These are phyloP conservation scores for Alternaria sp. DNA, from an alignment of 2,329 filamentous ascomycete genomes.

Conservation along the genomic window DNA sequence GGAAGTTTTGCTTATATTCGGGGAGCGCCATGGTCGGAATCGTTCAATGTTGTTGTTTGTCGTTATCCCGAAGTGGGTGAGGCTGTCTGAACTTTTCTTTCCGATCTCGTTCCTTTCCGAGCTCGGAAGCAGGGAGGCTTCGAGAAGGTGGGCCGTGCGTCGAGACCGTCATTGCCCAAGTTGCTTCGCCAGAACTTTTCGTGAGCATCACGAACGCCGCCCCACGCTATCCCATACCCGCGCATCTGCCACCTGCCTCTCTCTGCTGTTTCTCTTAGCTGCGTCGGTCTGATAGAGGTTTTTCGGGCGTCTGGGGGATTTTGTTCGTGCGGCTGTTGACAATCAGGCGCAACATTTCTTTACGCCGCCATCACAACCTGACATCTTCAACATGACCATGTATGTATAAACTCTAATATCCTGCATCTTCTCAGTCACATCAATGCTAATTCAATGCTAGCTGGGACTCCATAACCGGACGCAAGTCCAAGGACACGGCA, in stretches of 20 bases:
- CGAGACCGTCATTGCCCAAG: constrained; percentile 25
- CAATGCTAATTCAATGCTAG: constrained; percentile 21
- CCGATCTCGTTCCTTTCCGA: constrained; percentile 37
- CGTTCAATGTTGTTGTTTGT: neutral
- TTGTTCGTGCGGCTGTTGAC: constrained; percentile 18
- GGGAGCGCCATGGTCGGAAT: constrained; percentile 34
- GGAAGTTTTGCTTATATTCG: constrained; percentile 69
- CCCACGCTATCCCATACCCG: constrained; percentile 32
- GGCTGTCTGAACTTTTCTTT: constrained; percentile 22
- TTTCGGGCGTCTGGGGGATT: constrained; percentile 26
- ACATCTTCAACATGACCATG: constrained; percentile 45
- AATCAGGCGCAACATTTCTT: constrained; percentile 27
- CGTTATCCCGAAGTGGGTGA: constrained; percentile 6
- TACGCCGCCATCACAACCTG: constrained; percentile 17
- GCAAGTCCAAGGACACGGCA: constrained; percentile 59
- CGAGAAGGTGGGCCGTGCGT: constrained; percentile 30
- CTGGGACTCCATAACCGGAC: constrained; percentile 66
- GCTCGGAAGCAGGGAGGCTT: constrained; percentile 35
- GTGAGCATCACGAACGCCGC: constrained; percentile 26
- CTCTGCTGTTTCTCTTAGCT: constrained; percentile 10
- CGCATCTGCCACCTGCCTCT: constrained; percentile 30
- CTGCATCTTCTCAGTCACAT: neutral
- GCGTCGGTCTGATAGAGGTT: constrained; percentile 15
- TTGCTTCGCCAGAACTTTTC: constrained; percentile 40
- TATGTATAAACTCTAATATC: constrained; percentile 21